These are phyloP conservation scores for Verticillium albo-atrum DNA, from an alignment of 2,329 filamentous ascomycete species.

Conservation along the genomic window DNA sequence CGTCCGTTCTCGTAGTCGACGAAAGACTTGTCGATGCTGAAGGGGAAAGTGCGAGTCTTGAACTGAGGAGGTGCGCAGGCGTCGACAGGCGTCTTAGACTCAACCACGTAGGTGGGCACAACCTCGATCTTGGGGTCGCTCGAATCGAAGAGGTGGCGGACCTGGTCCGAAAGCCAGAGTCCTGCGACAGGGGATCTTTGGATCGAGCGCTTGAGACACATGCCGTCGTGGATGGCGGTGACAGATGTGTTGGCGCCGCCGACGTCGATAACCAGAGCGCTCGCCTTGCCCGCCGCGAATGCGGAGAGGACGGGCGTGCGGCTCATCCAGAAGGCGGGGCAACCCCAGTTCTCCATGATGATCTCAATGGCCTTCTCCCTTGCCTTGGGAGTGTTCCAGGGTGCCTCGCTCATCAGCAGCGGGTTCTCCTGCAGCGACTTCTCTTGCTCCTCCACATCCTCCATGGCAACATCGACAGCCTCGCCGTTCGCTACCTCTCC, in stretches of 20 bases:
- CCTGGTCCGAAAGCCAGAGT: constrained; percentile 84
- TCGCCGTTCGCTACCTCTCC: constrained; percentile 60
- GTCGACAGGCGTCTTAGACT: constrained; percentile 84
- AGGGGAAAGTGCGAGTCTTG: constrained; percentile 65
- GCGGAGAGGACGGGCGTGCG: constrained; percentile 85
- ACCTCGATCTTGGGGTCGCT: constrained; percentile 68
- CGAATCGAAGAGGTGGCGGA: constrained; percentile 72
- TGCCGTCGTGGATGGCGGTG: constrained; percentile 88
- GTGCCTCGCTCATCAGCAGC: constrained; percentile 86
- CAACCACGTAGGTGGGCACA: constrained; percentile 81
- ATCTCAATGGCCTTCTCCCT: constrained; percentile 94
- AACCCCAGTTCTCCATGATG: constrained; percentile 95
- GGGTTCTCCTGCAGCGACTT: constrained; percentile 87
- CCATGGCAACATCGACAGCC: constrained; percentile 54
- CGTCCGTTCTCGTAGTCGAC: constrained; percentile 85
- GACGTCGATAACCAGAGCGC: constrained; percentile 86
- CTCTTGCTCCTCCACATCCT: constrained; percentile 51
- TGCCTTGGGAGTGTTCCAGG: constrained; percentile 84
- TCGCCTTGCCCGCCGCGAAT: constrained; percentile 90
- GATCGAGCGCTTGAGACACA: constrained; percentile 87
- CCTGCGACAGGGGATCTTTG: constrained; percentile 83
- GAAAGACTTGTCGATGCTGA: constrained; percentile 64
- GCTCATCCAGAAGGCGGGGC: constrained; percentile 90
- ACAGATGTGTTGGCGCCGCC: constrained; percentile 86
- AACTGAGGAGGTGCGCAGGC: constrained; percentile 76